phyloP scores from a whole-genome alignment of 2,329 filamentous ascomycete genomes.

The Phialophora chinensis region DNA sequence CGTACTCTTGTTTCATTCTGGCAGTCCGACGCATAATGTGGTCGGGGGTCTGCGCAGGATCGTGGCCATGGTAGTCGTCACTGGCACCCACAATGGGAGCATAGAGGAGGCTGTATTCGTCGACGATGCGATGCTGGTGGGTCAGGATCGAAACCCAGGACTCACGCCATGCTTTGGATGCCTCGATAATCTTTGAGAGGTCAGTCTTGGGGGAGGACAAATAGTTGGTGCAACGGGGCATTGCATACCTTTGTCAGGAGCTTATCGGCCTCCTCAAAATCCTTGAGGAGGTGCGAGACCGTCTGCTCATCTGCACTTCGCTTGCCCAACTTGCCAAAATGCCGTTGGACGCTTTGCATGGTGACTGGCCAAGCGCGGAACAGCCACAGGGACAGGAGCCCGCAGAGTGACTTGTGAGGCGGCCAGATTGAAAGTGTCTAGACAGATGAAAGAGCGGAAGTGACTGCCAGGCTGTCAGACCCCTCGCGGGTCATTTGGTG shows the following conservation, averaged over 20 bases:
- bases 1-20: conserved; percentile 69
- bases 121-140: conserved; percentile 69
- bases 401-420: conserved; percentile 9
- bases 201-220: conserved; percentile 26
- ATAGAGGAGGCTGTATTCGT: conserved; percentile 75
- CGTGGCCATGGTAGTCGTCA: conserved; percentile 61
- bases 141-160: conserved; percentile 75
- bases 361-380: conserved; percentile 39
- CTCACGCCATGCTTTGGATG: conserved; percentile 77
- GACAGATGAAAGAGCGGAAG: conserved; percentile 11
- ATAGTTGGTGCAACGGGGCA: conserved; percentile 13
- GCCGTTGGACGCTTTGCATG: conserved; percentile 76
- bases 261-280: conserved; percentile 80
- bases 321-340: conserved; percentile 74
- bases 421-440: conserved; percentile 19
- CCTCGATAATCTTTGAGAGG: conserved; percentile 70
- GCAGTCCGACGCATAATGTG: conserved; percentile 68
- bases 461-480: conserved; percentile 14
- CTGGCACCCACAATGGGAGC: conserved; percentile 74
- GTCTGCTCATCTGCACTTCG: conserved; percentile 77
- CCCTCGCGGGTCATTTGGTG: background rate
- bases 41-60: conserved; percentile 66
- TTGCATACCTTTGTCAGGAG: conserved; percentile 70
- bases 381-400: conserved; percentile 22
- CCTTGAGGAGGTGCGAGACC: conserved; percentile 74